Percentiles rank a stretch among this genome's conserved stretches.
These are phyloP conservation scores for Fusarium chuoi DNA, from an alignment of 2,329 filamentous ascomycete species.

Conservation along the genomic window DNA sequence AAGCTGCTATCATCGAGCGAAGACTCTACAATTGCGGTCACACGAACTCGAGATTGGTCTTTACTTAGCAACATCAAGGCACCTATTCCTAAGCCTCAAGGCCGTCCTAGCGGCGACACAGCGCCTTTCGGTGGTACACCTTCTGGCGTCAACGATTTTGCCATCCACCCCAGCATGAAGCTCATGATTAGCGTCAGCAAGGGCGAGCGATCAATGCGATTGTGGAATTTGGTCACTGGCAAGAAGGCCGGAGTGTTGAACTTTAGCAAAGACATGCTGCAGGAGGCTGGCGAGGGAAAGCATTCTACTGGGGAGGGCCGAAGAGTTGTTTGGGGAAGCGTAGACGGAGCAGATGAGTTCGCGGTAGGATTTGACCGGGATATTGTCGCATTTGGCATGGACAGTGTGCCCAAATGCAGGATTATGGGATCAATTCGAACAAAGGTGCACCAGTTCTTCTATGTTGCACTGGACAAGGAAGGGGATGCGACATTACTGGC, in stretches of 20 bases:
- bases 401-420: conserved; percentile 82
- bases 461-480: conserved; percentile 66
- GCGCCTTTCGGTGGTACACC: conserved; percentile 83
- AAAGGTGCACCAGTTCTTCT: conserved; percentile 86
- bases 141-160: conserved; percentile 93
- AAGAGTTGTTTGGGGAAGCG: conserved; percentile 80
- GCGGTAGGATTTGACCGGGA: conserved; percentile 90
- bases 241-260: conserved; percentile 94
- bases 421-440: conserved; percentile 74
- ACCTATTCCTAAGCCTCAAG: conserved; percentile 81
- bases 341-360: conserved; percentile 81
- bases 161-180: conserved; percentile 95
- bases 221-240: conserved; percentile 97
- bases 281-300: conserved; percentile 79
- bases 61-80: conserved; percentile 89
- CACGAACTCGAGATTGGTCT: conserved; percentile 88
- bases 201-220: conserved; percentile 88
- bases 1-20: conserved; percentile 91
- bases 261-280: conserved; percentile 78
- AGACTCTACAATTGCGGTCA: conserved; percentile 91
- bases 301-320: conserved; percentile 84
- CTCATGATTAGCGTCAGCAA: conserved; percentile 93
- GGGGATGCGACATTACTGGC: conserved; percentile 66
- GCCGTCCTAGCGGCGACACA: conserved; percentile 89
- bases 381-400: conserved; percentile 85